Evolutionary conservation across 2,329 filamentous ascomycete species (phyloP).

Genomic region (Pleurostoma richardsiae): DNA sequence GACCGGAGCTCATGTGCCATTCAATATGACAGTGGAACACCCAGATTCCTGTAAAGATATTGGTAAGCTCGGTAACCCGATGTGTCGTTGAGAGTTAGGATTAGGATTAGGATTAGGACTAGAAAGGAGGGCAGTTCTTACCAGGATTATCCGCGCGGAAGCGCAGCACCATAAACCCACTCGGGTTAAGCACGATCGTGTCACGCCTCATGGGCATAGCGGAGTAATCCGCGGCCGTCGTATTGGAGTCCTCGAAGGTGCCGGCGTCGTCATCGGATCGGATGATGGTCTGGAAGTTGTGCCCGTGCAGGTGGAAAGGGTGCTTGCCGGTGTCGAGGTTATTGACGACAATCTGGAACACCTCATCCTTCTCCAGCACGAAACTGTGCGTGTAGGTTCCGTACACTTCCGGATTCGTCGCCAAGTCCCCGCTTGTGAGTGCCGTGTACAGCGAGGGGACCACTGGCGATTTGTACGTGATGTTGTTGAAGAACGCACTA

Average conservation of each 20-base stretch:
- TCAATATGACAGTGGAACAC: slow-evolving; percentile 49
- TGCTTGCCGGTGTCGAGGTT: slow-evolving; percentile 68
- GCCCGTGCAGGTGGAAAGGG: slow-evolving; percentile 76
- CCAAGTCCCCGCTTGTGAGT: slow-evolving; percentile 55
- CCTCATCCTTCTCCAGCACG: slow-evolving; percentile 60
- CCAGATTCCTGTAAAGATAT: slow-evolving; percentile 37
- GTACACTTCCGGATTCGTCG: slow-evolving; percentile 57
- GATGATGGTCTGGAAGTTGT: slow-evolving; percentile 64
- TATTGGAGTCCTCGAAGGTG: slow-evolving; percentile 36
- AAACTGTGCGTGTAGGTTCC: slow-evolving; percentile 62
- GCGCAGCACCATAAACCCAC: slow-evolving; percentile 64
- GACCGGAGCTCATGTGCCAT: slow-evolving; percentile 46
- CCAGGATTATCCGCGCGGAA: slow-evolving; percentile 65
- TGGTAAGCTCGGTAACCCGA: too few relatives aligned
- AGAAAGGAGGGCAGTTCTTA: neutral
- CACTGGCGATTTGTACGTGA: slow-evolving; percentile 69
- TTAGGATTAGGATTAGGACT: neutral
- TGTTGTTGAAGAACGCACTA: slow-evolving; percentile 66
- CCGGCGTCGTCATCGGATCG: slow-evolving; percentile 55
- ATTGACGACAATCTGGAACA: slow-evolving; percentile 75
- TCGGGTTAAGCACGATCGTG: slow-evolving; percentile 58
- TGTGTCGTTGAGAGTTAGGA: too few relatives aligned
- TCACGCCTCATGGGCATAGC: slow-evolving; percentile 61
- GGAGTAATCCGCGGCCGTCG: slow-evolving; percentile 41
- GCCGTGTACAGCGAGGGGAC: slow-evolving; percentile 78